A percentile compares a stretch with the other conserved stretches of the same genome.
Evolutionary conservation across 306 rosid species (phyloP).

Genomic region (Cicer arietinum): DNA sequence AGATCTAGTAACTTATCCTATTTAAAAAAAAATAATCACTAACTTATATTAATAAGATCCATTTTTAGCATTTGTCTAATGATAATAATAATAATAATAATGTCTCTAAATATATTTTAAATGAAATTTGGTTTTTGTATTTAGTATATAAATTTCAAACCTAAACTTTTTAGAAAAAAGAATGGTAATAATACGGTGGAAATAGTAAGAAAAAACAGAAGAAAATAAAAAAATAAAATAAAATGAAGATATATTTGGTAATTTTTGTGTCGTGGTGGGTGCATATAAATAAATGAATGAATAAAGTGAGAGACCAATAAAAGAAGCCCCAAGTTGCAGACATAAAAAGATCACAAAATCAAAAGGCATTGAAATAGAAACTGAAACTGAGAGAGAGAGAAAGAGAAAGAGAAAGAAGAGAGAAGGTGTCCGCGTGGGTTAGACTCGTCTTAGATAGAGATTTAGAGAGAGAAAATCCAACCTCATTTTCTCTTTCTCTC

Average conservation of each 20-base stretch:
- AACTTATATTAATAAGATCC: too few species aligned
- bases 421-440: constrained; percentile 26
- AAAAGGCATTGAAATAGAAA: constrained; percentile 58
- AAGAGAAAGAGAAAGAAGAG: constrained; percentile 30
- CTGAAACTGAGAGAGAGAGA: constrained; percentile 37
- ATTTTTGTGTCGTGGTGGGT: constrained; percentile 64
- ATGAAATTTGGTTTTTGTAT: too few species aligned
- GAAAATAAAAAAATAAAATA: neutral
- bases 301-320: constrained; percentile 51
- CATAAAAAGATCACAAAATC: constrained; percentile 47
- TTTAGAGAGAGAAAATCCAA: constrained; percentile 48
- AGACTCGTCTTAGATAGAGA: constrained; percentile 29
- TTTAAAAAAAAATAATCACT: too few species aligned
- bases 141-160: too few species aligned
- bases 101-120: too few species aligned
- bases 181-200: too few species aligned
- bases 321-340: constrained; percentile 41
- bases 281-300: constrained; percentile 49
- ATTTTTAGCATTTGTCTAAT: too few species aligned
- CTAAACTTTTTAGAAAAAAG: too few species aligned
- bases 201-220: too few species aligned
- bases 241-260: neutral
- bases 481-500: constrained; percentile 46
- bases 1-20: too few species aligned
- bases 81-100: too few species aligned